Base-by-base conservation (phyloP, 1,284 basidiomycete genomes). In the Megacollybia platyphylla region DNA sequence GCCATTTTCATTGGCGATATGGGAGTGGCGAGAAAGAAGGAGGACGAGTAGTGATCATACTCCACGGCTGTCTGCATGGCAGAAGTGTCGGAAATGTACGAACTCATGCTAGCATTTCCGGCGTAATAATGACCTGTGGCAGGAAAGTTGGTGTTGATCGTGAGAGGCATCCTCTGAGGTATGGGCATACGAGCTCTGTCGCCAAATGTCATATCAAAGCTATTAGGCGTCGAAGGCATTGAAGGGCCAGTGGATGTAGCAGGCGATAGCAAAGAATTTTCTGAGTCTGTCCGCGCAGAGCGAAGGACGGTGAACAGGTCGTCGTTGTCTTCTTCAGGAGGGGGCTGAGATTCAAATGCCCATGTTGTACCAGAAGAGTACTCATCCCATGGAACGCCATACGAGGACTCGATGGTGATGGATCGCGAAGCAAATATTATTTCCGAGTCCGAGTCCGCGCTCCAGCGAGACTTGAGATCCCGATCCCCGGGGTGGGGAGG, bases 61-160 rank as follows among this genome's bases (percentile, higher is more conserved):
- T 84, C 80, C 40, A 82, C 72, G 18, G 80, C 80, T 6, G 80
- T 84, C 48, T 79, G 78, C 79, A 84, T 82, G 47, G 68, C 64
- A 29, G 78, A 73, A 24, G 76, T 76, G 20, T 65, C 60, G 1
- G 70, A 64, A 18, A 76, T 77, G 45, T 62, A 64, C 44, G 74
- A 71, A 32, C 63, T 60, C 48, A 61, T 60, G 53, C 70, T 71
- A 49, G 62, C 59, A 52, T 64, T 68, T 37, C 64, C 62, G 42
- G 72, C 66, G 57, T 76, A 76, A 53, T 74, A 76, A 48, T 64
- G 63, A 24, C 70, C 64, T 34, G 62, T 64, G 28, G 68, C 61
- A 5, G 11, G 48, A 71, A 66, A 44, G 70, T 65, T 35, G 77
- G 39, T 81, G 54, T 81, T 69, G 58, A 84, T 70, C 43, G 70